A percentile compares a stretch with the other conserved stretches of the same genome.
Evolutionary conservation across 495 filamentous ascomycete genomes (phyloP).

Genomic region (Stereocaulon alpinum): DNA sequence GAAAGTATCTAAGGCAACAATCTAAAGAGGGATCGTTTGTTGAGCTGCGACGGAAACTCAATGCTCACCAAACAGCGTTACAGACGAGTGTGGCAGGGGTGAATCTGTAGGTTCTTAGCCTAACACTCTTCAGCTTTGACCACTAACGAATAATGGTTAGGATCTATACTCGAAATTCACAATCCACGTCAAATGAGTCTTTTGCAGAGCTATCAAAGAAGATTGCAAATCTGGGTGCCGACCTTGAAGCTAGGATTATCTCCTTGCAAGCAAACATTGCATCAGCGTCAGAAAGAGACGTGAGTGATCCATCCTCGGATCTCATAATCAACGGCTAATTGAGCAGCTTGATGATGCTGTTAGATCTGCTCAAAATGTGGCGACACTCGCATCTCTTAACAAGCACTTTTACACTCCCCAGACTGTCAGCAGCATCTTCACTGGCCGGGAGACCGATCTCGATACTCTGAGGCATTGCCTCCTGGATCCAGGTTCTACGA

Average conservation of each 20-base stretch:
- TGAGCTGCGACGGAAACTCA: conserved; percentile 8
- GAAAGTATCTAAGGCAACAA: conserved; percentile 9
- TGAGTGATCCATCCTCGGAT: background rate
- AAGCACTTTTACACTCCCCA: conserved; percentile 13
- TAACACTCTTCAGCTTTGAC: background rate
- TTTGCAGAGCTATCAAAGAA: background rate
- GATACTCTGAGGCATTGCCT: conserved; percentile 11
- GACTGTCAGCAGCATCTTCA: conserved; percentile 19
- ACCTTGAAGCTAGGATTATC: background rate
- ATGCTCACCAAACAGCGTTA: background rate
- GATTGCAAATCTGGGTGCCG: background rate
- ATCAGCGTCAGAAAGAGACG: background rate
- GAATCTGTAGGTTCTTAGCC: background rate
- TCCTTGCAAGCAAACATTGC: background rate
- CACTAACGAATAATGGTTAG: background rate
- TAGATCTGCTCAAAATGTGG: conserved; percentile 4
- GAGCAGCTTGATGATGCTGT: background rate
- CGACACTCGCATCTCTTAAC: conserved; percentile 1
- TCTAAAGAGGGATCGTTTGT: conserved; percentile 6
- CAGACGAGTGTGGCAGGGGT: conserved; percentile 6
- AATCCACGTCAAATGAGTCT: background rate
- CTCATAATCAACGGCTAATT: background rate
- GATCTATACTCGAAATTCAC: conserved; percentile 2
- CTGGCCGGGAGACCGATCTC: conserved; percentile 12
- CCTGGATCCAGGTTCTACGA: background rate